phyloP scores from a whole-genome alignment of 805 yeast species.

The Yarrowia keelungensis region DNA sequence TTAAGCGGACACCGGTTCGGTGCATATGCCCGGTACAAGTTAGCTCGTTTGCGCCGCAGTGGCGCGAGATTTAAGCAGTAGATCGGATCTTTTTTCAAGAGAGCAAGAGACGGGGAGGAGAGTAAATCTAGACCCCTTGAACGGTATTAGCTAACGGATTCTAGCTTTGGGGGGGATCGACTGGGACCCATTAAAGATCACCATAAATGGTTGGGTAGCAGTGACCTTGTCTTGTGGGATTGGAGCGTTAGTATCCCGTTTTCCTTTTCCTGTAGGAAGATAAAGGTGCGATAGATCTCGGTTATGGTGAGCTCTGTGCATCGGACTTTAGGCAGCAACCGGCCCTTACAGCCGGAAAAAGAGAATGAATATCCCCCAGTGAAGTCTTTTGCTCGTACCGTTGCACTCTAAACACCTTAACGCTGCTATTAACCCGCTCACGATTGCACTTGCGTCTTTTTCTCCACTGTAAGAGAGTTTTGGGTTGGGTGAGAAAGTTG shows the following conservation, averaged over 20 bases:
- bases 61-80: constrained; percentile 14
- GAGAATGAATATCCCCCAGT: too few species aligned
- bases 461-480: background rate
- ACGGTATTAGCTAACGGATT: background rate
- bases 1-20: too few species aligned
- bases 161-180: background rate
- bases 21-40: background rate
- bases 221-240: background rate
- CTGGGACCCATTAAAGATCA: background rate
- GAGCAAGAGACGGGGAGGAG: background rate
- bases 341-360: constrained; percentile 8
- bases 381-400: constrained; percentile 17
- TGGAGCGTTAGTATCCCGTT: too few species aligned
- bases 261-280: too few species aligned
- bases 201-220: background rate
- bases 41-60: constrained; percentile 25
- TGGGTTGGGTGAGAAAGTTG: background rate
- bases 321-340: constrained; percentile 4
- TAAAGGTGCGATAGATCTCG: background rate
- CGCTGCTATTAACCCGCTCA: background rate
- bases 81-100: constrained; percentile 1
- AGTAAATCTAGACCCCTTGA: background rate
- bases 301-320: background rate
- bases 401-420: constrained; percentile 3
- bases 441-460: constrained; percentile 21